Percentiles rank a stretch among this genome's conserved stretches.
Conservation (phyloP, 805 yeast species). For the Wickerhamomyces mucosus region DNA sequence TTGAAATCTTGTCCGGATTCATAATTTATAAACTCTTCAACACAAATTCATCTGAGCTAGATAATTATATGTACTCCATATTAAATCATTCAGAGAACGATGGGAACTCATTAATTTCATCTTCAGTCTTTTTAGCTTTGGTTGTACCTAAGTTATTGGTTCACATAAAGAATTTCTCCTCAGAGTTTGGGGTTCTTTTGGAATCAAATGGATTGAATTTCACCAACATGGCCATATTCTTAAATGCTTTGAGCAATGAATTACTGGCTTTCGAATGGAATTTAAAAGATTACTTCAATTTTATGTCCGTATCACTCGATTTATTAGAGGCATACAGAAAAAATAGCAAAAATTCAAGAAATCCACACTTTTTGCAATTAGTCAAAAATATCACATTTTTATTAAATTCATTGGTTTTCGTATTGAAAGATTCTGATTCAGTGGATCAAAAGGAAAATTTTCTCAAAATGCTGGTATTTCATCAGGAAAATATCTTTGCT, state of each 20-base stretch:
- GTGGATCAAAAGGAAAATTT: slow-evolving; percentile 21
- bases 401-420: slow-evolving; percentile 10
- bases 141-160: slow-evolving; percentile 21
- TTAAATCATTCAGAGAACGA: slow-evolving; percentile 9
- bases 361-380: slow-evolving; percentile 10
- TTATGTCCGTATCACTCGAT: slow-evolving; percentile 14
- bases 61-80: slow-evolving; percentile 11
- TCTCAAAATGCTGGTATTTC: slow-evolving; percentile 21
- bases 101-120: slow-evolving; percentile 6
- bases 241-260: slow-evolving; percentile 12
- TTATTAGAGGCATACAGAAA: slow-evolving; percentile 15
- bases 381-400: slow-evolving; percentile 10
- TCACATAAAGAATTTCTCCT: slow-evolving; percentile 22
- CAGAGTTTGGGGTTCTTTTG: slow-evolving; percentile 15
- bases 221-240: slow-evolving; percentile 13
- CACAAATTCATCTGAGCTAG: slow-evolving; percentile 13
- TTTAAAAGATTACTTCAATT: slow-evolving; percentile 18
- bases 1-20: slow-evolving; percentile 25
- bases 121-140: slow-evolving; percentile 11
- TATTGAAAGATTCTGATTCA: slow-evolving; percentile 12
- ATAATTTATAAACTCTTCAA: slow-evolving; percentile 25
- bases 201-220: slow-evolving; percentile 13
- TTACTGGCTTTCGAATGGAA: slow-evolving; percentile 18
- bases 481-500: slow-evolving; percentile 22
- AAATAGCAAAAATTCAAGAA: slow-evolving; percentile 10